Evolutionary conservation across 345 rosid genomes (phyloP).

Genomic region (Camelina neglecta): DNA sequence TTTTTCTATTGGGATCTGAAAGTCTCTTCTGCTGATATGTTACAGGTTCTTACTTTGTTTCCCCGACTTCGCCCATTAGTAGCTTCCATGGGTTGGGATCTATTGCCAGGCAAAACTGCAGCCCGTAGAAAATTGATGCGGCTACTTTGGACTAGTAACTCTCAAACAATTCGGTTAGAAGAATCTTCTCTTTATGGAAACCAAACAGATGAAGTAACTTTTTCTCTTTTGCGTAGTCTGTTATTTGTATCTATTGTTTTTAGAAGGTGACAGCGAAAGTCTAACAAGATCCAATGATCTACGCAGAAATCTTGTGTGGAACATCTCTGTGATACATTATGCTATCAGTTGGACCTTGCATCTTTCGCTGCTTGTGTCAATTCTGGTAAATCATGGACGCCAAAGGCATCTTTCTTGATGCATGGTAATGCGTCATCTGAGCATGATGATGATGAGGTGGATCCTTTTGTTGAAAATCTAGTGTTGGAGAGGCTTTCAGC

Average conservation of each 20-base stretch:
- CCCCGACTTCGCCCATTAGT: conserved; percentile 83
- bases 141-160: conserved; percentile 75
- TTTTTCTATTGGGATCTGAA: conserved; percentile 23
- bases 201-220: conserved; percentile 71
- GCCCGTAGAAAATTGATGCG: conserved; percentile 78
- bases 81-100: conserved; percentile 98
- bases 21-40: conserved; percentile 38
- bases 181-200: conserved; percentile 72
- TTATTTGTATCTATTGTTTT: conserved; percentile 12
- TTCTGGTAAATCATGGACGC: conserved; percentile 85
- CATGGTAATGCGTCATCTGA: conserved; percentile 58
- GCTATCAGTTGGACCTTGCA: conserved; percentile 90
- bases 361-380: conserved; percentile 84
- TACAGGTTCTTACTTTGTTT: conserved; percentile 71
- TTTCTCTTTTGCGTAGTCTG: conserved; percentile 15
- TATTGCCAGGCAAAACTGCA: conserved; percentile 74
- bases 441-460: conserved; percentile 57
- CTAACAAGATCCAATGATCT: conserved; percentile 42
- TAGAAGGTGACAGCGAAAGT: conserved; percentile 36
- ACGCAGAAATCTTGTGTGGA: conserved; percentile 86
- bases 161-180: conserved; percentile 69
- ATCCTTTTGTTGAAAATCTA: conserved; percentile 90
- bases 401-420: conserved; percentile 67
- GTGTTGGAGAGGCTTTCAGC: conserved; percentile 94
- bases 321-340: conserved; percentile 79